Percentiles rank a stretch among this genome's conserved stretches.
Evolutionary conservation across 345 rosid genomes (phyloP).

Genomic region (Corymbia maculata): DNA sequence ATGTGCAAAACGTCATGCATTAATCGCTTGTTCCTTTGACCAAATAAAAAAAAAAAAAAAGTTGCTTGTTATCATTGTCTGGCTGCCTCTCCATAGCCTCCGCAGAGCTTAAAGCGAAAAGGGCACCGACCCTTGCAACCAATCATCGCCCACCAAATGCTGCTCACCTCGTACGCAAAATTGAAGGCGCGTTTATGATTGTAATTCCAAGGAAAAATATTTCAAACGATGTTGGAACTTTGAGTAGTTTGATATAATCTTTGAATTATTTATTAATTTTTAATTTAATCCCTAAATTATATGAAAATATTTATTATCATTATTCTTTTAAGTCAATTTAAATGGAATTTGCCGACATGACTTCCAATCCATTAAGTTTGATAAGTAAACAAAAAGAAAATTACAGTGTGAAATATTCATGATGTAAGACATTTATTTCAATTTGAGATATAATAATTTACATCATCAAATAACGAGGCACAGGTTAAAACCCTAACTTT

Average conservation of each 20-base stretch:
- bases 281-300: accelerated
- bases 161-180: not conserved
- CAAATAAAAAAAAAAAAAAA: too few species aligned
- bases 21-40: not conserved
- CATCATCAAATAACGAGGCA: accelerated
- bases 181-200: not conserved
- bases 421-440: accelerated
- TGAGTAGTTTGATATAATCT: too few species aligned
- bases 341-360: accelerated
- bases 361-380: not conserved
- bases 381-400: accelerated
- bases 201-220: not conserved
- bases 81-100: not conserved
- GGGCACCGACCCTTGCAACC: not conserved
- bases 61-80: too few species aligned
- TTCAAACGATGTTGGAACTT: too few species aligned
- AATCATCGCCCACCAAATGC: not conserved
- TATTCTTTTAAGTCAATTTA: accelerated
- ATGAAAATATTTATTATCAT: accelerated
- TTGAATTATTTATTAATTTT: too few species aligned
- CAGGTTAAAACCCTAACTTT: not conserved
- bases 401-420: accelerated
- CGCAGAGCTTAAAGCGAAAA: not conserved
- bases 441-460: not conserved
- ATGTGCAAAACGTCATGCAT: not conserved